Base-by-base conservation (phyloP, 164 flowering plant species). In the Vitis rupestris region DNA sequence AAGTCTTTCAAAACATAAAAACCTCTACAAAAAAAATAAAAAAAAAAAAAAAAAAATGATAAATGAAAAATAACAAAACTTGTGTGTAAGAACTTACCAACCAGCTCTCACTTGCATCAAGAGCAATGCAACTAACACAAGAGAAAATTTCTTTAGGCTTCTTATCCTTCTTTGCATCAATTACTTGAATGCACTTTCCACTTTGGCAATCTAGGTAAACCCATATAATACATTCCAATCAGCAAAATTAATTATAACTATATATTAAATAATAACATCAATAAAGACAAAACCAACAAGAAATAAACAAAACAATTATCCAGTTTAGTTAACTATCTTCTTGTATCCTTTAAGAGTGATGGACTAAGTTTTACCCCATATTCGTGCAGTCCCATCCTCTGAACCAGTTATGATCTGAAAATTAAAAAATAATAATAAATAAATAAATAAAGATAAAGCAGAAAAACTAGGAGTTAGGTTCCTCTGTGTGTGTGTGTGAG, bases 51-150 rank as follows among this genome's bases (percentile, higher is more conserved):
- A 54, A 55, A 15, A 67, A 19, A n/a, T n/a, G n/a, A n/a, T n/a
- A 11, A 14, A 64, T 12, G 4, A 52, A 10, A 44, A 10, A 69
- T 11, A 15, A 23, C 11, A 61, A 61, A 8, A 61, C 11, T 31
- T 23, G 14, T 4, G 23, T 15, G 23, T 58, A 23, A 15, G 23
- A 19, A 58, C 90, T 86, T 86, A 96, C 99, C 99, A 96, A 73
- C 99, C 99, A 96, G 81, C 87, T 91, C 81, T 92, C 98, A 78
- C 90, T 93, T 63, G 84, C 80, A 85, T 96, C 99, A 73, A 93
- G 87, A 63, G 90, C 89, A 79, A 96, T 67, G 79, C 95, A 88
- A 72, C 95, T 82, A 61, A 96, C 81, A 81, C 82, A 83, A 10
- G 90, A 76, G 63, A 65, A 78, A 50, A 72, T 66, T 65, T 80